A percentile compares a stretch with the other conserved stretches of the same genome.
These are phyloP conservation scores for Straminergon stramineum DNA, from an alignment of 225 moss, liverwort and hornwort species.

Conservation along the genomic window DNA sequence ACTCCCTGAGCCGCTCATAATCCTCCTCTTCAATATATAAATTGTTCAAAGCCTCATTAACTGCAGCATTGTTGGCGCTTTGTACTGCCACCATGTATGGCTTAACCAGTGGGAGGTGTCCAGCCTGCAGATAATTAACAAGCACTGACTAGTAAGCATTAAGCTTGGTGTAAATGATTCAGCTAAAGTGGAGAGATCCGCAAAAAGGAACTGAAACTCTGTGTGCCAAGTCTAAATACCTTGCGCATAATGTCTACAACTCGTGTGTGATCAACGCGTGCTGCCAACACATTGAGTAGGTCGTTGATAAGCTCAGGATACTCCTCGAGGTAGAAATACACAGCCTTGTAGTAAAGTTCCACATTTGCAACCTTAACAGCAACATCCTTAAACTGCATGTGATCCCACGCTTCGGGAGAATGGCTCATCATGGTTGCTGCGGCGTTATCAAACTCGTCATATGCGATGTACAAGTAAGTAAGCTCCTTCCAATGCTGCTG, in stretches of 20 bases:
- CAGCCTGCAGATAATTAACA: constrained; percentile 48
- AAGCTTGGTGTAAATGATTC: background rate
- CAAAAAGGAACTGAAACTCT: background rate
- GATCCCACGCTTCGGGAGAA: constrained; percentile 99
- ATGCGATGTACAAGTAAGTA: constrained; percentile 93
- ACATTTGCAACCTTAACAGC: constrained; percentile 95
- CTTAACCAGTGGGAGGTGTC: constrained; percentile 87
- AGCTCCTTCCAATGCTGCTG: constrained; percentile 99
- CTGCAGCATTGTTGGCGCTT: constrained; percentile 83
- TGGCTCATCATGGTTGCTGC: constrained; percentile 98
- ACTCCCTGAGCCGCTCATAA: constrained; percentile 88
- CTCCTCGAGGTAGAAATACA: constrained; percentile 84
- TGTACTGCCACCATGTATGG: constrained; percentile 98
- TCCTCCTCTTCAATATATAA: constrained; percentile 97
- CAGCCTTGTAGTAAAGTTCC: constrained; percentile 94
- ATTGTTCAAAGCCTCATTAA: constrained; percentile 94
- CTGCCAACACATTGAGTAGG: constrained; percentile 87
- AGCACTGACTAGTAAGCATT: background rate
- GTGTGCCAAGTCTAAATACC: constrained; percentile 17
- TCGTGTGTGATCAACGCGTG: constrained; percentile 90
- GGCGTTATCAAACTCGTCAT: constrained; percentile 97
- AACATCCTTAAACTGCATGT: constrained; percentile 99
- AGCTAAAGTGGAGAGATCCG: background rate
- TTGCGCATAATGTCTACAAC: constrained; percentile 98
- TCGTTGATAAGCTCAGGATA: constrained; percentile 95